Percentiles rank a stretch among this genome's conserved stretches.
These are phyloP conservation scores for Penicillium malachiteum DNA, from an alignment of 495 filamentous ascomycete species.

Conservation along the genomic window DNA sequence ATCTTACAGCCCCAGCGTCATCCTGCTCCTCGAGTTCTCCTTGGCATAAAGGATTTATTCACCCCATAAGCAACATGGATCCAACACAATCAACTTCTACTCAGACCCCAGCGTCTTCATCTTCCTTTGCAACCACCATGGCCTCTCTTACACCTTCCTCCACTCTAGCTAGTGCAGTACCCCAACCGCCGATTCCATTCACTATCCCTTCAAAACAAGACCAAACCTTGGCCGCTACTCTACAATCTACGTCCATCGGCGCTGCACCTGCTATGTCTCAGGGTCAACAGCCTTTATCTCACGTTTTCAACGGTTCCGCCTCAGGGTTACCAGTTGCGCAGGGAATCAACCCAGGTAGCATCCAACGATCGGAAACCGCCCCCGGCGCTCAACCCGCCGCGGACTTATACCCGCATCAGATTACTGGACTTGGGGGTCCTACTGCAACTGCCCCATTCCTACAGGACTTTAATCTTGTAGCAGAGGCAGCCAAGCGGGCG, in stretches of 20 bases:
- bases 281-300: slow-evolving; percentile 15
- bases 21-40: background rate
- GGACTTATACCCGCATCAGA: slow-evolving; percentile 31
- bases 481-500: slow-evolving; percentile 92
- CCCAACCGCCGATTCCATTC: slow-evolving; percentile 14
- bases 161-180: slow-evolving; percentile 8
- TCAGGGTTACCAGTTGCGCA: slow-evolving; percentile 9
- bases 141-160: slow-evolving; percentile 10
- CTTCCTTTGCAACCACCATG: slow-evolving; percentile 17
- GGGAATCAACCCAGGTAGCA: slow-evolving; percentile 4
- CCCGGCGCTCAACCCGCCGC: slow-evolving; percentile 17
- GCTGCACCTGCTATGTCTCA: slow-evolving; percentile 16
- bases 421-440: slow-evolving; percentile 42
- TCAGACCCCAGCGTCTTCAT: slow-evolving; percentile 13
- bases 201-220: slow-evolving; percentile 9
- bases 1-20: background rate
- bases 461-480: slow-evolving; percentile 79
- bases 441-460: slow-evolving; percentile 61
- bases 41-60: background rate
- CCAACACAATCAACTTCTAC: slow-evolving; percentile 19
- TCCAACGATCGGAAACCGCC: slow-evolving; percentile 14
- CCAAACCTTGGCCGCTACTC: slow-evolving; percentile 16
- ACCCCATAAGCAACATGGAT: slow-evolving; percentile 15
- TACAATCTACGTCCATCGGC: slow-evolving; percentile 13
- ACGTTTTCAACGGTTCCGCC: slow-evolving; percentile 11